Percentiles rank a stretch among this genome's conserved stretches.
Conservation (phyloP, 805 yeast species). For the Wickerhamomyces queroliae region DNA sequence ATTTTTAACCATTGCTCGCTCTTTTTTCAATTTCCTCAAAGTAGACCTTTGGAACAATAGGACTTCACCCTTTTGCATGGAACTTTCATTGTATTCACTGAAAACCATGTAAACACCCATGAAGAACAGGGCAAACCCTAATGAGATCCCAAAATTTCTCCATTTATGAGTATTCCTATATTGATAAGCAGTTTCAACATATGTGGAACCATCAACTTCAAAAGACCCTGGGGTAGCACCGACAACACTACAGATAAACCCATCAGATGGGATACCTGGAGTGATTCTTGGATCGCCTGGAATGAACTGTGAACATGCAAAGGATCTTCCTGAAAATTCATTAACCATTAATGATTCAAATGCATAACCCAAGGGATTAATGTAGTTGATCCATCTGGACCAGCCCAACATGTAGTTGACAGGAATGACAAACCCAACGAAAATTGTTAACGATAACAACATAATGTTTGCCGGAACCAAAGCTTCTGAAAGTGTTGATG, state of each 20-base stretch:
- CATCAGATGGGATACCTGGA: constrained; percentile 20
- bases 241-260: constrained; percentile 48
- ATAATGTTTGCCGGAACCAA: constrained; percentile 53
- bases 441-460: constrained; percentile 42
- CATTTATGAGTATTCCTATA: constrained; percentile 46
- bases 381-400: constrained; percentile 60
- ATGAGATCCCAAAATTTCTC: constrained; percentile 59
- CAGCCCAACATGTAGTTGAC: constrained; percentile 52
- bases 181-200: constrained; percentile 35
- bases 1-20: constrained; percentile 22
- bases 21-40: constrained; percentile 40
- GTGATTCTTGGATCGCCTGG: constrained; percentile 33
- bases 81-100: constrained; percentile 54
- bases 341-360: constrained; percentile 55
- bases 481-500: constrained; percentile 43
- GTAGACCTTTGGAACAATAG: constrained; percentile 50
- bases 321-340: constrained; percentile 44
- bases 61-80: constrained; percentile 68
- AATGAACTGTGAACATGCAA: constrained; percentile 40
- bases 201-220: constrained; percentile 47
- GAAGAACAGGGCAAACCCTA: constrained; percentile 52
- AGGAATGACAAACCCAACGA: constrained; percentile 56
- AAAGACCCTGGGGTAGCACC: constrained; percentile 49
- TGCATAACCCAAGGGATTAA: constrained; percentile 52
- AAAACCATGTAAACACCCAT: constrained; percentile 44